A percentile compares a stretch with the other conserved stretches of the same genome.
These are phyloP conservation scores for Pseudocercospora ulei DNA, from an alignment of 2,329 filamentous ascomycete genomes.

Conservation along the genomic window DNA sequence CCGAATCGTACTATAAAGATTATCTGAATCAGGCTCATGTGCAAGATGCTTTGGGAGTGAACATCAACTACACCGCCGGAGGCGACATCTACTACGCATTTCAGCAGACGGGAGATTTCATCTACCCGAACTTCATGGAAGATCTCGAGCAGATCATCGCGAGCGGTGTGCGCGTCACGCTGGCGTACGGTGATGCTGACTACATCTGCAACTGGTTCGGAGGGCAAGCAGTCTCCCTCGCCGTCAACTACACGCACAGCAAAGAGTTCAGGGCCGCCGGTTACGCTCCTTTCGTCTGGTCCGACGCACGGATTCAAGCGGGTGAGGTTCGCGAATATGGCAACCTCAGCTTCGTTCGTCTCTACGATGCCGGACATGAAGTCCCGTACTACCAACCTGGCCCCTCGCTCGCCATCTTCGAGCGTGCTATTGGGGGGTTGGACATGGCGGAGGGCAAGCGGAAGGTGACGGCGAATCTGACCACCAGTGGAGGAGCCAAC, in stretches of 20 bases:
- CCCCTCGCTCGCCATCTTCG: constrained; percentile 31
- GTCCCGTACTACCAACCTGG: constrained; percentile 37
- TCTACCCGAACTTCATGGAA: constrained; percentile 49
- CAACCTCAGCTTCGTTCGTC: constrained; percentile 28
- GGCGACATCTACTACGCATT: constrained; percentile 43
- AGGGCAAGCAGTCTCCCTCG: constrained; percentile 34
- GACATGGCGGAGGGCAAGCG: constrained; percentile 34
- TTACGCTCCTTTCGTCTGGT: constrained; percentile 30
- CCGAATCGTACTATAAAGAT: constrained; percentile 41
- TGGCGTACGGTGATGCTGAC: constrained; percentile 36
- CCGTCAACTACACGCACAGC: constrained; percentile 35
- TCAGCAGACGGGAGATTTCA: constrained; percentile 44
- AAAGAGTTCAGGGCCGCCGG: constrained; percentile 27
- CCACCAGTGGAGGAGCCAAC: constrained; percentile 31
- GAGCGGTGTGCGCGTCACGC: constrained; percentile 34
- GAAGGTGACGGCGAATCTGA: constrained; percentile 33
- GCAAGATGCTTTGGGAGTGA: constrained; percentile 48
- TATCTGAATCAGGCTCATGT: constrained; percentile 50
- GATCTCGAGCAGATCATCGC: constrained; percentile 39
- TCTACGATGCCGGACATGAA: constrained; percentile 37
- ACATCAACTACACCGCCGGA: constrained; percentile 48
- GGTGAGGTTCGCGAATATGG: constrained; percentile 35
- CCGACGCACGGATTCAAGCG: constrained; percentile 31
- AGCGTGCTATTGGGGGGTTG: constrained; percentile 31
- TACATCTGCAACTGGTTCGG: constrained; percentile 38